Percentiles rank a stretch among this genome's conserved stretches.
phyloP scores from a whole-genome alignment of 805 yeast species.

The Myxozyma melibiosi region DNA sequence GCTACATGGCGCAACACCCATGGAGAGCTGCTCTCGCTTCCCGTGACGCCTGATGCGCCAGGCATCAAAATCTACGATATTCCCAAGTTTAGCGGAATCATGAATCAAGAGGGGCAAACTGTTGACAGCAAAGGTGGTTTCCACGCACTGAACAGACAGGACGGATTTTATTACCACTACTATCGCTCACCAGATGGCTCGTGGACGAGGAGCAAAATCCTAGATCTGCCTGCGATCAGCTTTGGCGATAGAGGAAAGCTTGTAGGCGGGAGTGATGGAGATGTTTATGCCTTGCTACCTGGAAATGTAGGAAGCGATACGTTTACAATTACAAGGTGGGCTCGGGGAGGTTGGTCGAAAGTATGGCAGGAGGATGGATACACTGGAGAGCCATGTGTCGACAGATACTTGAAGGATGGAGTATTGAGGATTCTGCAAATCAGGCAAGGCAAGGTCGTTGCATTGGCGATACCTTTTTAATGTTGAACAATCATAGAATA shows the following conservation, averaged over 20 bases:
- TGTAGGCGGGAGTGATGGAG: not conserved
- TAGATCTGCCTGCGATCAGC: constrained; percentile 7
- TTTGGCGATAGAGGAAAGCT: constrained; percentile 11
- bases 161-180: constrained; percentile 32
- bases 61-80: constrained; percentile 8
- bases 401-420: constrained; percentile 1
- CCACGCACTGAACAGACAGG: constrained; percentile 34
- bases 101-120: constrained; percentile 37
- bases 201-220: not conserved
- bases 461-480: not conserved
- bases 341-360: not conserved
- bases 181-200: not conserved
- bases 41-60: constrained; percentile 26
- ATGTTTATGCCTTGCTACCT: not conserved
- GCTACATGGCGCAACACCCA: constrained; percentile 30
- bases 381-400: constrained; percentile 7
- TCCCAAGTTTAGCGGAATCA: constrained; percentile 29
- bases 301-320: constrained; percentile 1
- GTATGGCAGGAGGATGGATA: not conserved
- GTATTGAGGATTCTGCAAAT: constrained; percentile 1
- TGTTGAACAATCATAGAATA: not conserved
- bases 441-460: not conserved
- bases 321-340: constrained; percentile 1
- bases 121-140: constrained; percentile 27
- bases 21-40: constrained; percentile 14